Percentiles rank a stretch among this genome's conserved stretches.
phyloP scores from a whole-genome alignment of 2,329 filamentous ascomycete species.

The Trichoderma endophyticum region DNA sequence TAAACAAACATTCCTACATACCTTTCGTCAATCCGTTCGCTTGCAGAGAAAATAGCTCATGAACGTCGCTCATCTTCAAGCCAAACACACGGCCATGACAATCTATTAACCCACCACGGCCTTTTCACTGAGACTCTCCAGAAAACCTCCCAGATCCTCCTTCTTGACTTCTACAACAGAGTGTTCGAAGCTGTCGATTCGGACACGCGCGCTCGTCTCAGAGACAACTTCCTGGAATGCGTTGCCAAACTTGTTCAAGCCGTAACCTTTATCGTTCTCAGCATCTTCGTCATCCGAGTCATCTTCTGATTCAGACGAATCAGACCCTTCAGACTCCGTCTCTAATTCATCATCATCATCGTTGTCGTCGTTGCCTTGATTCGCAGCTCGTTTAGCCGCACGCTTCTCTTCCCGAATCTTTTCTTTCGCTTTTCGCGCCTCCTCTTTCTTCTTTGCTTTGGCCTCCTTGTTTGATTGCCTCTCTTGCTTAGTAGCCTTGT shows the following conservation, averaged over 20 bases:
- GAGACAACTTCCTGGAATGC: slow-evolving; percentile 94
- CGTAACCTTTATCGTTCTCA: slow-evolving; percentile 61
- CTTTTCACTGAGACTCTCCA: slow-evolving; percentile 90
- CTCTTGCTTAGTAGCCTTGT: slow-evolving; percentile 63
- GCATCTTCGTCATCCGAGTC: slow-evolving; percentile 53
- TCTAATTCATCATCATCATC: slow-evolving; percentile 47
- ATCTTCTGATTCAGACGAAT: slow-evolving; percentile 41
- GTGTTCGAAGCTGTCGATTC: slow-evolving; percentile 96
- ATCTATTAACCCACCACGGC: slow-evolving; percentile 62
- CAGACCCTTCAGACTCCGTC: slow-evolving; percentile 43
- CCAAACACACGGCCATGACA: neutral
- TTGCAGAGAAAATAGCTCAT: neutral
- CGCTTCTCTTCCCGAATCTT: slow-evolving; percentile 60
- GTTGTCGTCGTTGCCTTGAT: slow-evolving; percentile 46
- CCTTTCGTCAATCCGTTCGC: neutral
- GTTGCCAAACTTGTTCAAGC: slow-evolving; percentile 85
- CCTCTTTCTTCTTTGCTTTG: slow-evolving; percentile 61
- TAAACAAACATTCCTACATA: neutral
- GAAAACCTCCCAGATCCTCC: slow-evolving; percentile 85
- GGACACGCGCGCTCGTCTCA: slow-evolving; percentile 83
- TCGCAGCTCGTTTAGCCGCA: slow-evolving; percentile 50
- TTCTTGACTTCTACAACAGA: slow-evolving; percentile 97
- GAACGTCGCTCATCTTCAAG: neutral
- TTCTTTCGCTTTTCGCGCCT: slow-evolving; percentile 53
- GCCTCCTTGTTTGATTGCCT: slow-evolving; percentile 60